Base-by-base conservation (phyloP, 2,329 filamentous ascomycete genomes). In the Monascus ruber region DNA sequence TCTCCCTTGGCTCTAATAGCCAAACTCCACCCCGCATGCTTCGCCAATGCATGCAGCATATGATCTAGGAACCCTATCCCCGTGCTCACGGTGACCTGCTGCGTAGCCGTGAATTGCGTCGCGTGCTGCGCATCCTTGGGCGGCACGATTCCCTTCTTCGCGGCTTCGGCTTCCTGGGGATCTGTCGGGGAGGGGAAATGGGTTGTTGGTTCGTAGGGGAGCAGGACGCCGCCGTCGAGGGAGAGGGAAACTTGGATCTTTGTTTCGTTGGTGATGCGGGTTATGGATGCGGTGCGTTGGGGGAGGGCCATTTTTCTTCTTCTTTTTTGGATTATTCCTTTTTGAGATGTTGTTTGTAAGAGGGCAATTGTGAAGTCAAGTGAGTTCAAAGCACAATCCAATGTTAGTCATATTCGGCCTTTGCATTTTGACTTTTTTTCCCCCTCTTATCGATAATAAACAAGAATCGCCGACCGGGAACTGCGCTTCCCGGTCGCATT, bases 21-120 rank as follows among this genome's bases (percentile, higher is more conserved):
- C 52, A 98, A 66, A 68, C 83, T 91, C 91, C 89, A 96, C 46
- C 91, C 89, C 5, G 84, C 80, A 66, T 98, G 91, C 68, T 98
- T 96, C 37, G 91, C 85, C 40, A 96, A 74, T 5, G 91, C 91
- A 65, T 98, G 91, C 37, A 96, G 75, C 89, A 98, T 96, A 71
- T 98, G 91, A 69, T 98, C 91, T 41, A 98, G 73, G 66, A 98
- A 98, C 43, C 91, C 91, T 63, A 98, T 94, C 48, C 91, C 91
- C 0, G 89, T 94, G 72, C 85, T 81, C 49, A 96, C 74, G 57
- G 78, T 78, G 59, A 96, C 95, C 44, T 78, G 79, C 65, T 96
- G 91, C 33, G 81, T 84, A 50, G 82, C 79, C 51, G 84, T 89
- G 47, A 79, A 71, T 65, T 98, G 89, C 1, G 81, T 81, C 26